Conservation (phyloP, 805 yeast species). For the Starmerella gropengiesseri region DNA sequence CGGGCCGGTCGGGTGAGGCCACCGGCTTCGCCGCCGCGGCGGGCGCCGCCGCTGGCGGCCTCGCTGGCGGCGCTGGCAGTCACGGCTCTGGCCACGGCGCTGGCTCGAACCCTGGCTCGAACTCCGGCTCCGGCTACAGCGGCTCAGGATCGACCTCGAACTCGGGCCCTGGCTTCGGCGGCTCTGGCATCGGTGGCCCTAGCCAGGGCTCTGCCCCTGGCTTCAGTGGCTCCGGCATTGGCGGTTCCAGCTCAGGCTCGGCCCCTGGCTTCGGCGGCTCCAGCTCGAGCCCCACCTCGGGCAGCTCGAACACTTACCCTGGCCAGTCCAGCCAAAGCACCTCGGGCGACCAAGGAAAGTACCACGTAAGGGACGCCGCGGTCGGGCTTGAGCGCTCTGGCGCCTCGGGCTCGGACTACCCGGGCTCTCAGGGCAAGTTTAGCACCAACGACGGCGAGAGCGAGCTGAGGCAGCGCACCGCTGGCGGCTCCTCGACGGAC, state of each 20-base stretch:
- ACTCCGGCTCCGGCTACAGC: neutral
- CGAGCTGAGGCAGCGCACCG: neutral
- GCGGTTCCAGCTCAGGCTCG: slow-evolving; percentile 7
- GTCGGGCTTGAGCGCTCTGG: neutral
- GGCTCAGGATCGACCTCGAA: neutral
- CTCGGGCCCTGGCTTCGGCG: slow-evolving; percentile 1
- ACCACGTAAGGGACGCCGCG: slow-evolving; percentile 1
- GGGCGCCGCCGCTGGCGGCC: slow-evolving; percentile 13
- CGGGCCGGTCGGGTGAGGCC: neutral
- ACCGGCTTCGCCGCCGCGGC: neutral
- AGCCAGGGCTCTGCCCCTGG: slow-evolving; percentile 6
- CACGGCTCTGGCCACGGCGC: neutral
- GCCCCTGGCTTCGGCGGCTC: neutral
- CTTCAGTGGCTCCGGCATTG: too few species aligned
- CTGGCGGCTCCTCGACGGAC: slow-evolving; percentile 1
- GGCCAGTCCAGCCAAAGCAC: neutral
- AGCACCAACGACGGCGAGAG: neutral
- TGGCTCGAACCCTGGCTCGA: neutral
- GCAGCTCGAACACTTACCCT: slow-evolving; percentile 3
- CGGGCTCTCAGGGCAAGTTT: slow-evolving; percentile 8
- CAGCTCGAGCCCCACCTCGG: neutral
- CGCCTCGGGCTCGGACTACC: neutral
- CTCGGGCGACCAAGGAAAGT: neutral
- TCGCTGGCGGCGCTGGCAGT: slow-evolving; percentile 8
- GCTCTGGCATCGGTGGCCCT: slow-evolving; percentile 21